Evolutionary conservation across 306 rosid species (phyloP), one percentile per base, ranked within the genome.

Genomic region (Malus sieversii): DNA sequence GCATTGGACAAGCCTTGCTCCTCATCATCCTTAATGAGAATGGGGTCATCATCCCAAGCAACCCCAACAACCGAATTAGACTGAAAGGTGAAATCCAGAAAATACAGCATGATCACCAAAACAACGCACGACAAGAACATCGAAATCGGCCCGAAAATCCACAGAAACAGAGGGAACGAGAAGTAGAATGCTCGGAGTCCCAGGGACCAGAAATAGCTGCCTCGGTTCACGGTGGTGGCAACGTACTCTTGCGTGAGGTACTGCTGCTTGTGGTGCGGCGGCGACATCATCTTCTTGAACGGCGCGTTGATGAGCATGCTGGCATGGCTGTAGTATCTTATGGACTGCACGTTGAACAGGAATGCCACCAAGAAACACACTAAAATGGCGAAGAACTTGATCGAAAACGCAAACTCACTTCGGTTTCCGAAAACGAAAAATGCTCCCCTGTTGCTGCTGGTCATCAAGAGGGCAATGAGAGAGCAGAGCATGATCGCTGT

Each of bases 111-210:
- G 66, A 53, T 78, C 53, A 87, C 88, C 68, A 95, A 87, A 25
- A 86, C 79, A 59, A 89, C 10, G 74, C 83, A 89, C 25, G 89
- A 83, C 1, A 87, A 4, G 9, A 92, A 83, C 91, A 92, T 89
- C 4, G 97, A 88, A 69, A 95, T 85, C 15, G 97, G 93, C 1
- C 99, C 99, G 73, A 95, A 90, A 60, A 92, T 82, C 99, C 99
- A 95, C 71, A 92, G 58, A 77, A 92, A 86, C 76, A 92, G 60
- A 81, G 99, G 97, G 60, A 92, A 84, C 6, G 97, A 95, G 69
- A 95, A 90, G 89, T 92, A 92, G 71, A 92, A 90, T 15, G 99
- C 97, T 1, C 97, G 80, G 79, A 95, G 78, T 0, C 99, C 97
- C 10, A 95, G 62, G 7, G 97, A 92, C 96, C 97, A 89, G 78